These are phyloP conservation scores for Alternaria burnsii DNA, from an alignment of 2,329 filamentous ascomycete genomes.

Conservation along the genomic window DNA sequence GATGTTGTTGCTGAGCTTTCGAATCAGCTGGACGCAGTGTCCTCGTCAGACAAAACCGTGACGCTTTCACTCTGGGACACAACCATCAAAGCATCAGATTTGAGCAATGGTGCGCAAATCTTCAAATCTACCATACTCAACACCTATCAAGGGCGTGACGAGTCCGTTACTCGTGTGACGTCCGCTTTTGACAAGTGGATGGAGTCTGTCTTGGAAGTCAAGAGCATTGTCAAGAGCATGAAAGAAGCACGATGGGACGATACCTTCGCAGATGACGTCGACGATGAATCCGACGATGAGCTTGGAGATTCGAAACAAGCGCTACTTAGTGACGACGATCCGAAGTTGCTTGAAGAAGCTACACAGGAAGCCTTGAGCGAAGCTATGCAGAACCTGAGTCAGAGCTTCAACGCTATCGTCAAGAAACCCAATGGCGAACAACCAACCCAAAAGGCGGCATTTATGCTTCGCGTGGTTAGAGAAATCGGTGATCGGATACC, in stretches of 20 bases:
- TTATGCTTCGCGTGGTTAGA: constrained; percentile 76
- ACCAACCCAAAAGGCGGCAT: constrained; percentile 59
- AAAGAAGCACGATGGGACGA: constrained; percentile 77
- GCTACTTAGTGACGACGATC: constrained; percentile 76
- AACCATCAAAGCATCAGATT: constrained; percentile 69
- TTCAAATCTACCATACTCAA: constrained; percentile 76
- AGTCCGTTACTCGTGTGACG: constrained; percentile 69
- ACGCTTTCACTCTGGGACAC: constrained; percentile 72
- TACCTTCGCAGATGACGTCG: constrained; percentile 75
- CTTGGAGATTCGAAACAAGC: constrained; percentile 72
- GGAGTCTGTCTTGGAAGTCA: constrained; percentile 73
- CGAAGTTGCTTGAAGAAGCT: constrained; percentile 67
- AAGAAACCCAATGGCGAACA: constrained; percentile 44
- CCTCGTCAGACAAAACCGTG: constrained; percentile 51
- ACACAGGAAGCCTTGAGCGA: constrained; percentile 65
- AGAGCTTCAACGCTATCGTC: constrained; percentile 63
- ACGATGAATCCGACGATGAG: constrained; percentile 75
- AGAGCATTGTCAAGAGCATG: constrained; percentile 69
- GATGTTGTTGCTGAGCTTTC: constrained; percentile 71
- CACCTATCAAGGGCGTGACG: constrained; percentile 75
- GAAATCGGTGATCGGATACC: constrained; percentile 71
- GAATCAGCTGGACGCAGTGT: constrained; percentile 68
- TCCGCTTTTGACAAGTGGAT: constrained; percentile 77
- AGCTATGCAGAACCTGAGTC: constrained; percentile 67
- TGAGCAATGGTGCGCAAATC: constrained; percentile 68